Evolutionary conservation across 2,329 filamentous ascomycete species (phyloP).

Genomic region (Paecilomyces variotii): DNA sequence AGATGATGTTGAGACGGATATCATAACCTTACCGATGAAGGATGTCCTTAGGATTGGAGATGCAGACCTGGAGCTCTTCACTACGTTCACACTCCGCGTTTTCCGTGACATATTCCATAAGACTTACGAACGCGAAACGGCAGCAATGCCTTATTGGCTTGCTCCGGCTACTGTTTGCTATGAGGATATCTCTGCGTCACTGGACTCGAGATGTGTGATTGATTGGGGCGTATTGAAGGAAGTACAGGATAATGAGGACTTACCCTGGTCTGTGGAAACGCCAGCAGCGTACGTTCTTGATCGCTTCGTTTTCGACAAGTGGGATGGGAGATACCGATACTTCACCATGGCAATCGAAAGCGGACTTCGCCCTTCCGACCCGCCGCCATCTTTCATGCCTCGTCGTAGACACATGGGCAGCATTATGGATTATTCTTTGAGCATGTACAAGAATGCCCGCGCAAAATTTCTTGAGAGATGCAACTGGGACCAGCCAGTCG

Average conservation of each 20-base stretch:
- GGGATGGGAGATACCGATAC: conserved; percentile 52
- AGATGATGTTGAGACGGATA: conserved; percentile 50
- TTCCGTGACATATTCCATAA: conserved; percentile 90
- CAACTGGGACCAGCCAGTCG: conserved; percentile 67
- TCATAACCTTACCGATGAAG: conserved; percentile 43
- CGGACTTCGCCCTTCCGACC: conserved; percentile 23
- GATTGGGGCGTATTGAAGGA: conserved; percentile 35
- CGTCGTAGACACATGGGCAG: conserved; percentile 44
- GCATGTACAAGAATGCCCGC: conserved; percentile 58
- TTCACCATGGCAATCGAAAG: conserved; percentile 38
- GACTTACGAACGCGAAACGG: conserved; percentile 55
- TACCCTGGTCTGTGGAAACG: conserved; percentile 39
- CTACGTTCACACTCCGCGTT: conserved; percentile 63
- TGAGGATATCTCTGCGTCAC: conserved; percentile 1
- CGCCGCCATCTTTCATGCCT: conserved; percentile 24
- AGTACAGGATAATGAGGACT: conserved; percentile 32
- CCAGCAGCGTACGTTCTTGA: conserved; percentile 34
- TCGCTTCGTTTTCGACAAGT: conserved; percentile 49
- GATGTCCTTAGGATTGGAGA: conserved; percentile 26
- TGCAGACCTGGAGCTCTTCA: conserved; percentile 48
- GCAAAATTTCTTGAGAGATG: conserved; percentile 41
- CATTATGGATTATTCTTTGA: conserved; percentile 79
- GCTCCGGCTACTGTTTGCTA: conserved; percentile 46
- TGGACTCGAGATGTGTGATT: conserved; percentile 22
- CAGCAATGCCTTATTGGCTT: conserved; percentile 74